Percentiles rank a stretch among this genome's conserved stretches.
phyloP scores from a whole-genome alignment of 768 basidiomycete species.

The Austroboletus eburneus region DNA sequence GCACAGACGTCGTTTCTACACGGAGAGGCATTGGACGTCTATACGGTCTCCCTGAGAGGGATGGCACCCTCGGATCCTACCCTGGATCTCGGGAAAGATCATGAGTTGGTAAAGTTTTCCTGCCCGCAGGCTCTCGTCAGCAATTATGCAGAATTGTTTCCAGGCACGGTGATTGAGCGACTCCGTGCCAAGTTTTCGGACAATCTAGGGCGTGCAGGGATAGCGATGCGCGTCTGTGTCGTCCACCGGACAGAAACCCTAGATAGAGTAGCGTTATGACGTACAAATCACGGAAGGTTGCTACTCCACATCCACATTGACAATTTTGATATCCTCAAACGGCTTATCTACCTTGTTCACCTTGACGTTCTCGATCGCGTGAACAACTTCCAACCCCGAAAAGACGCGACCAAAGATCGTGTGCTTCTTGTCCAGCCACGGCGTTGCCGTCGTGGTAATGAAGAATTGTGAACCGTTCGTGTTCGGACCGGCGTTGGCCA shows the following conservation, averaged over 20 bases:
- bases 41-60: constrained; percentile 30
- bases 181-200: constrained; percentile 34
- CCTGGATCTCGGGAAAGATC: constrained; percentile 11
- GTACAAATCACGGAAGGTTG: not conserved
- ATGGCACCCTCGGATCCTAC: not conserved
- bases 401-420: constrained; percentile 91
- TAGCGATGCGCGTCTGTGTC: constrained; percentile 23
- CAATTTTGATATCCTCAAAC: constrained; percentile 90
- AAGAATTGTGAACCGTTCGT: constrained; percentile 99
- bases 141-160: constrained; percentile 11
- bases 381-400: constrained; percentile 85
- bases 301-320: constrained; percentile 72
- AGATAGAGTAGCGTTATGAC: constrained; percentile 48
- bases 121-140: constrained; percentile 38
- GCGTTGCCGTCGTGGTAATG: constrained; percentile 91
- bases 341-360: constrained; percentile 83
- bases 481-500: constrained; percentile 87
- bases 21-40: constrained; percentile 46
- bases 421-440: constrained; percentile 89
- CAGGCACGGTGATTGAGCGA: constrained; percentile 22
- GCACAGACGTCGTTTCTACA: constrained; percentile 39
- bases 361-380: constrained; percentile 88
- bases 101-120: constrained; percentile 54
- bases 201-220: constrained; percentile 21
- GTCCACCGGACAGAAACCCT: constrained; percentile 34